These are phyloP conservation scores for Phytopythium litorale DNA, from an alignment of 352 stramenopile species.

Conservation along the genomic window DNA sequence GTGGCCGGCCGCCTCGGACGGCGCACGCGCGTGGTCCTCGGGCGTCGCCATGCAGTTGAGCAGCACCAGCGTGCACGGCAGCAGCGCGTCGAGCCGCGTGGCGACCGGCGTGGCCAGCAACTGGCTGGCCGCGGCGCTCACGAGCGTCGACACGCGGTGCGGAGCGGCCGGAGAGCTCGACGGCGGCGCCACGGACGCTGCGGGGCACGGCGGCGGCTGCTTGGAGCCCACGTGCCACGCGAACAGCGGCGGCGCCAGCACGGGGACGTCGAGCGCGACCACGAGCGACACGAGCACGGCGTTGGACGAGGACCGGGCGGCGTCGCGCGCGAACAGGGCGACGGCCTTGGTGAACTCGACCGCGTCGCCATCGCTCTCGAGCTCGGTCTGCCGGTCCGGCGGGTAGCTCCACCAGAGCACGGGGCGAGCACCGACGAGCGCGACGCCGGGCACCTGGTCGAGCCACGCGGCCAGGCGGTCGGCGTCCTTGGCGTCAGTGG, in stretches of 20 bases:
- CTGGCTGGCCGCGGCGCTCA: neutral
- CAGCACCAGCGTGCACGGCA: constrained; percentile 49
- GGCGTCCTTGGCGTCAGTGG: constrained; percentile 4
- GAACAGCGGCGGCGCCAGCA: constrained; percentile 55
- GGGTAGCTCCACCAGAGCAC: constrained; percentile 57
- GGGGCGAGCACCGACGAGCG: constrained; percentile 27
- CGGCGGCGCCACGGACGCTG: neutral
- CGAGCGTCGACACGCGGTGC: constrained; percentile 9
- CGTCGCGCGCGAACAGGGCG: constrained; percentile 49
- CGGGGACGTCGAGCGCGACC: constrained; percentile 48
- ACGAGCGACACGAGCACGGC: constrained; percentile 58
- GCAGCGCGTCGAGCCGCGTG: constrained; percentile 35
- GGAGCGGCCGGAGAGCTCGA: constrained; percentile 1
- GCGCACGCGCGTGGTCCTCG: constrained; percentile 32
- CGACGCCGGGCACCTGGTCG: constrained; percentile 35
- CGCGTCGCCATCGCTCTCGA: neutral
- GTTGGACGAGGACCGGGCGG: constrained; percentile 49
- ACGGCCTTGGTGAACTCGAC: constrained; percentile 46
- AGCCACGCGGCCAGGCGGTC: constrained; percentile 16
- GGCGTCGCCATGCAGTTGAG: constrained; percentile 33
- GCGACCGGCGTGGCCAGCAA: constrained; percentile 11
- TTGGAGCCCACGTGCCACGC: constrained; percentile 61
- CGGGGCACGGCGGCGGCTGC: constrained; percentile 24
- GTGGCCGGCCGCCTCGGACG: constrained; percentile 38
- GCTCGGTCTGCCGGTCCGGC: constrained; percentile 17